These are phyloP conservation scores for Sphagnum tenellum DNA, from an alignment of 225 moss, liverwort and hornwort genomes.

Conservation along the genomic window DNA sequence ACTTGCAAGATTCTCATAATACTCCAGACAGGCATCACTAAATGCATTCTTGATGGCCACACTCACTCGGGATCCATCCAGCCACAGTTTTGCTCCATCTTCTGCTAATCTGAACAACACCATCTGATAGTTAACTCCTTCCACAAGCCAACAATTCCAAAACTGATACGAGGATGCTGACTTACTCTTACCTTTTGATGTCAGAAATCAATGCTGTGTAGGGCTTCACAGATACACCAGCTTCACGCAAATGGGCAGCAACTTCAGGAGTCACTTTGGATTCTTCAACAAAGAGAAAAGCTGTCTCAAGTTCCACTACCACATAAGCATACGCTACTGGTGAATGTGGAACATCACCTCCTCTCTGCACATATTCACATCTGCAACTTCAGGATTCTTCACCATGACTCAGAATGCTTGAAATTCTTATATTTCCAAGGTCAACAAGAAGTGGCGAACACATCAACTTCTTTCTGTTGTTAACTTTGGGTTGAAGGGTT, in stretches of 20 bases:
- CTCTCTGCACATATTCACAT: conserved; percentile 50
- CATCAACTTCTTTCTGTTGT: too few relatives aligned
- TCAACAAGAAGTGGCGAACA: too few relatives aligned
- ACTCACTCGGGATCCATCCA: conserved; percentile 81
- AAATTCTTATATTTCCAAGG: background rate
- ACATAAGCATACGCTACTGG: conserved; percentile 91
- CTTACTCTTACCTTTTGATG: conserved; percentile 44
- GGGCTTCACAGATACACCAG: conserved; percentile 61
- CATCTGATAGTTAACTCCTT: too few relatives aligned
- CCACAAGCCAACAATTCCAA: too few relatives aligned
- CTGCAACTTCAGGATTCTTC: background rate
- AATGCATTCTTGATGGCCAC: conserved; percentile 89
- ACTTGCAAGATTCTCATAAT: conserved; percentile 42
- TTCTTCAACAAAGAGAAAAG: conserved; percentile 75
- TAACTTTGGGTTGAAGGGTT: too few relatives aligned
- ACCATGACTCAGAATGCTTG: too few relatives aligned
- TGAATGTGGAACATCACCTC: conserved; percentile 82
- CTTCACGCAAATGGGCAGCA: conserved; percentile 52
- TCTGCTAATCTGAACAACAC: conserved; percentile 50
- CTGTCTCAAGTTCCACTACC: conserved; percentile 69
- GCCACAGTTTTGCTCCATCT: conserved; percentile 75
- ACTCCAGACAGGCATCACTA: conserved; percentile 67
- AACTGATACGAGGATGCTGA: too few relatives aligned
- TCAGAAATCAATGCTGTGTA: conserved; percentile 64
- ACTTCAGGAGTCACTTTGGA: conserved; percentile 64